Evolutionary conservation across 2,329 filamentous ascomycete species (phyloP).

Genomic region (Pezicula radicicola): DNA sequence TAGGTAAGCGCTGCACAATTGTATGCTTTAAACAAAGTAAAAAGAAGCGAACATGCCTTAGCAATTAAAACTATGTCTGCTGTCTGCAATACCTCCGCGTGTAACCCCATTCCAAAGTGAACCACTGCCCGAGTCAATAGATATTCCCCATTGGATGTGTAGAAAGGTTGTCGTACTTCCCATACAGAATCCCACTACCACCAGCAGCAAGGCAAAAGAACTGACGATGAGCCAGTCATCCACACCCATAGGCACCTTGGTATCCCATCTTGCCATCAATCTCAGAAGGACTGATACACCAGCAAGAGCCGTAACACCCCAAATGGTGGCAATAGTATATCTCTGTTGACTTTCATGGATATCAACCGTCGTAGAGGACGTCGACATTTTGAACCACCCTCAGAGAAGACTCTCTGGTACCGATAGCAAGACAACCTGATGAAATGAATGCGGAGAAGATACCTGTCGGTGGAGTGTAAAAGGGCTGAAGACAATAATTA

Average conservation of each 20-base stretch:
- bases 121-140: conserved; percentile 49
- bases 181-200: conserved; percentile 33
- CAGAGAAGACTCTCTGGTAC: no score
- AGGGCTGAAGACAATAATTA: no score
- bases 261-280: conserved; percentile 37
- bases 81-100: conserved; percentile 36
- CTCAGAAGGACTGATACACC: conserved; percentile 36
- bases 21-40: no score
- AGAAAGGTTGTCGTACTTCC: conserved; percentile 25
- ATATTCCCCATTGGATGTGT: conserved; percentile 15
- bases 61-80: conserved; percentile 39
- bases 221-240: conserved; percentile 43
- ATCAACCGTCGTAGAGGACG: no score
- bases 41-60: conserved; percentile 11
- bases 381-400: no score
- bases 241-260: conserved; percentile 44
- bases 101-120: conserved; percentile 42
- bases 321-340: conserved; percentile 32
- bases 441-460: no score
- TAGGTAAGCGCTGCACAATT: no score
- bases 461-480: no score
- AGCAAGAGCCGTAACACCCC: conserved; percentile 39
- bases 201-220: no score
- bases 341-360: no score
- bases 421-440: no score